Evolutionary conservation across 176 grass and related monocot genomes (phyloP).

Genomic region (Aegilops speltoides): DNA sequence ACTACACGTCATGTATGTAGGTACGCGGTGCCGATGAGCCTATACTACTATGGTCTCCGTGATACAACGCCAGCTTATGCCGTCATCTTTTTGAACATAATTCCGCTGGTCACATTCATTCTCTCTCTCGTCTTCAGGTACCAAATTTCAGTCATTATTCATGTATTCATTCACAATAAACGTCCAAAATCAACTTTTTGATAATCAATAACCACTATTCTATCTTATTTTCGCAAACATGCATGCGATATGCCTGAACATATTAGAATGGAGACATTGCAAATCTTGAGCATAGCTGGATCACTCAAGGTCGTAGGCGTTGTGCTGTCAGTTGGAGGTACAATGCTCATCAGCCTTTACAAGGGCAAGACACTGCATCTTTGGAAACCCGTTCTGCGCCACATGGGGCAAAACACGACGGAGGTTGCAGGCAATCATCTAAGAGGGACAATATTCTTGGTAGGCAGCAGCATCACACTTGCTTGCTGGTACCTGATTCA

Average conservation of each 20-base stretch:
- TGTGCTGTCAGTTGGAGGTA: slow-evolving; percentile 42
- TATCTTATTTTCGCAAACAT: not conserved
- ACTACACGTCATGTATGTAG: slow-evolving; percentile 15
- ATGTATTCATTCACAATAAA: not conserved
- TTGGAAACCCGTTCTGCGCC: slow-evolving; percentile 28
- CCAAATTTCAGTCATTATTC: not conserved
- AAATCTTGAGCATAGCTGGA: slow-evolving; percentile 9
- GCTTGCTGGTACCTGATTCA: slow-evolving; percentile 63
- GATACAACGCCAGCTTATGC: slow-evolving; percentile 58
- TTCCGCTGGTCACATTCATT: slow-evolving; percentile 50
- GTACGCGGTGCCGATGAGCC: slow-evolving; percentile 47
- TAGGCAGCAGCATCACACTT: slow-evolving; percentile 39
- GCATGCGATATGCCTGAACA: not conserved
- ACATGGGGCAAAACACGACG: not conserved
- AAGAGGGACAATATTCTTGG: slow-evolving; percentile 35
- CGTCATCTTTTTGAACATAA: slow-evolving; percentile 48
- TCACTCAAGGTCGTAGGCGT: slow-evolving; percentile 38
- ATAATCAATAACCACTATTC: not conserved
- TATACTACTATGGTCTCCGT: slow-evolving; percentile 52
- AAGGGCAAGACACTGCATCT: slow-evolving; percentile 53
- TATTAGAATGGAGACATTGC: slow-evolving; percentile 42
- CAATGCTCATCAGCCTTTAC: slow-evolving; percentile 54
- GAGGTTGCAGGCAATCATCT: slow-evolving; percentile 21
- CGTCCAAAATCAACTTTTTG: not conserved
- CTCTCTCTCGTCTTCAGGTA: slow-evolving; percentile 57